Evolutionary conservation across 257 asterid species (phyloP), one percentile per base, ranked within the genome.

Genomic region (Schizonepeta tenuifolia): DNA sequence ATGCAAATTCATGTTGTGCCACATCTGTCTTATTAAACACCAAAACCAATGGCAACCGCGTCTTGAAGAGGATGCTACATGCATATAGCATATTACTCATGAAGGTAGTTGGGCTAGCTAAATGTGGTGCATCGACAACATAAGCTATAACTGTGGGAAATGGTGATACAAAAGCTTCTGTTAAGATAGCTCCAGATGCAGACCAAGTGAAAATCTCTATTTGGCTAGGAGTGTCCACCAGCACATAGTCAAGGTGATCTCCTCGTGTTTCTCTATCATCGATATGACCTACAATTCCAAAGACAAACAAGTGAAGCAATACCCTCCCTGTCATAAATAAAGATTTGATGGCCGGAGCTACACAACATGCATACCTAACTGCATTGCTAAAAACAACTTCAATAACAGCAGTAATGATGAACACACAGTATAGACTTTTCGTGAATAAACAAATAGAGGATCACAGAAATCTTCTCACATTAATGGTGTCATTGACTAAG

Each of bases 71-170:
- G 79, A 94, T 94, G 83, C 97, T 89, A 73, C 99, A 94, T 43
- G 97, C 97, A 85, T 94, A 94, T 33, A 91, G 77, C 99, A 94
- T 94, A 76, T 94, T 94, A 89, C 99, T 94, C 99, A 94, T 94
- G 84, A 94, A 94, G 73, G 99, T 94, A 75, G 95, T 79, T 9
- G 99, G 99, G 78, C 77, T 88, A 20, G 86, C 77, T 5, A 97
- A 86, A 51, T 97, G 97, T 7, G 99, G 99, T 47, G 97, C 89
- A 83, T 94, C 99, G 51, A 91, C 93, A 50, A 91, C 97, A 77
- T 94, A 94, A 5, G 97, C 86, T 40, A 94, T 79, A 65, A 94
- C 95, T 10, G 99, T 94, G 56, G 99, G 99, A 69, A 94, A 94
- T 40, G 99, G 91, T 41, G 99, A 94, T 57, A 97, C 97, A 81